Conservation (phyloP, 345 rosid genomes). For the Jatropha curcas region DNA sequence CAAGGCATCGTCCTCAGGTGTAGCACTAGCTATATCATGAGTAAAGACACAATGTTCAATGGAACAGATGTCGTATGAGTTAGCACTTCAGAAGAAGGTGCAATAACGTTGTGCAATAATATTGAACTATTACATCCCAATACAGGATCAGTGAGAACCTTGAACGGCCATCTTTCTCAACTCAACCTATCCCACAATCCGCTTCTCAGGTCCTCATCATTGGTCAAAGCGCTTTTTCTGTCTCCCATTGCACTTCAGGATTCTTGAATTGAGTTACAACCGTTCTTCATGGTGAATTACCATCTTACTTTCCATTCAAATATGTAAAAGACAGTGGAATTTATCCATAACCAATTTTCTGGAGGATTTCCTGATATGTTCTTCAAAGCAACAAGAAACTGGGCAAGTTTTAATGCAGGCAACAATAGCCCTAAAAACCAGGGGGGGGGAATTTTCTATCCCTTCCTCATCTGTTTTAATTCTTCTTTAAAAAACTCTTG, state of each 20-base stretch:
- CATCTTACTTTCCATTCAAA: conserved; percentile 37
- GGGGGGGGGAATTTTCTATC: too few relatives aligned
- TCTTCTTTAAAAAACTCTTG: conserved; percentile 37
- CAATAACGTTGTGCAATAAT: too few relatives aligned
- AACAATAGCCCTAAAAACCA: conserved; percentile 65
- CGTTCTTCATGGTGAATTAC: conserved; percentile 55
- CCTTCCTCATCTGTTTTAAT: conserved; percentile 61
- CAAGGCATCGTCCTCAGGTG: too few relatives aligned
- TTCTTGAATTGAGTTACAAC: conserved; percentile 77
- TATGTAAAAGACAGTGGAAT: conserved; percentile 34
- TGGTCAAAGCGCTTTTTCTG: conserved; percentile 38
- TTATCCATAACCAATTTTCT: conserved; percentile 64
- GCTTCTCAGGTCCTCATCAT: conserved; percentile 58
- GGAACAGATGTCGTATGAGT: too few relatives aligned
- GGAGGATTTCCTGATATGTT: conserved; percentile 46
- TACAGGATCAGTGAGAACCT: too few relatives aligned
- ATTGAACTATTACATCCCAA: too few relatives aligned
- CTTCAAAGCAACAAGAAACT: conserved; percentile 45
- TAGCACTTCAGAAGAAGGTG: too few relatives aligned
- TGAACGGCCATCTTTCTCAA: conserved; percentile 45
- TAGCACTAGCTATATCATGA: too few relatives aligned
- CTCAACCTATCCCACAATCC: conserved; percentile 74
- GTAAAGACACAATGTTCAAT: too few relatives aligned
- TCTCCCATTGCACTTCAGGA: conserved; percentile 38
- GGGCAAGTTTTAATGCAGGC: conserved; percentile 66